Base-by-base conservation (phyloP, 805 yeast species). In the Candida bentonensis region DNA sequence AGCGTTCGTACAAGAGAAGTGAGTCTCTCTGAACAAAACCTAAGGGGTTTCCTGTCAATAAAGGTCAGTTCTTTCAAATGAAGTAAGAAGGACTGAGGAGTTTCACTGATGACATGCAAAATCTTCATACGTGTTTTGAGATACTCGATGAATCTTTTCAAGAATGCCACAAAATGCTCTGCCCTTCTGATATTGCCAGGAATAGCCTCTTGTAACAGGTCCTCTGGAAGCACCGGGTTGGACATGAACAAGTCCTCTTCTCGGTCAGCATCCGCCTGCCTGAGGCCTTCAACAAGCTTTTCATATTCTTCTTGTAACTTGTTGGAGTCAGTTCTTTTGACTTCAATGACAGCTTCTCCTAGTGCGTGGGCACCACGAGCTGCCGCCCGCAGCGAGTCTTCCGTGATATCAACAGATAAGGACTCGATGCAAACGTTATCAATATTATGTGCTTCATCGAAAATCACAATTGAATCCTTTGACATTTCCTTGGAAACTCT, bases 371-470 rank as follows among this genome's bases (percentile, higher is more conserved):
- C 95, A 51, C 97, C 97, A 51, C 79, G 72, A 1, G 95, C 72
- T 0, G 98, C 98, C 51, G 78, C 70, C 54, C 87, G 80, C 48
- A 92, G 64, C 5, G 86, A 76, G 52, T 89, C 96, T 53, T 87
- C 95, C 0, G 96, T 92, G 50, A 92, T 66, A 58, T 92, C 97
- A 42, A 92, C 71, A 3, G 96, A 85, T 36, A 92, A 63, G 0
- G 97, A 84, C 62, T 92, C 99, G 46, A 92, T 92, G 67, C 99
- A 92, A 46, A 92, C 99, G 69, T 92, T 92, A 70, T 92, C 98
- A 46, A 92, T 92, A 64, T 92, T 92, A 62, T 92, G 99, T 41
- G 98, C 98, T 66, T 92, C 99, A 65, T 92, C 99, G 59, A 92
- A 92, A 33, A 92, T 94, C 49, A 92, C 82, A 47, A 92, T 92